Percentiles rank a stretch among this genome's conserved stretches.
Evolutionary conservation across 1,284 basidiomycete species (phyloP).

Genomic region (Athelia psychrophila): DNA sequence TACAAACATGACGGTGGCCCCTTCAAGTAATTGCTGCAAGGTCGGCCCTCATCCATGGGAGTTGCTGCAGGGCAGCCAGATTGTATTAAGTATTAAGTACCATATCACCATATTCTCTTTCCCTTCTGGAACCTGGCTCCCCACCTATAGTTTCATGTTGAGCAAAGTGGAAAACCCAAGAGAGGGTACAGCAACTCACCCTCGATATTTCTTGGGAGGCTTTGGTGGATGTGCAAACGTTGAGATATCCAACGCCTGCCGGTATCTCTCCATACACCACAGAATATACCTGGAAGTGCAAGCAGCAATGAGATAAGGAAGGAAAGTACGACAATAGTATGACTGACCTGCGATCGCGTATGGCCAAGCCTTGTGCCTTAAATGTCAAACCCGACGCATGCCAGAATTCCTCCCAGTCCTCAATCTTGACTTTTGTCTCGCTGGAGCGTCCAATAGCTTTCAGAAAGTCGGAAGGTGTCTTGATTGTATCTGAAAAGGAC

Average conservation of each 20-base stretch:
- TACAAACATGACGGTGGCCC: no score
- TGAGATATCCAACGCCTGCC: slow-evolving; percentile 49
- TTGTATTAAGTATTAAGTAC: no score
- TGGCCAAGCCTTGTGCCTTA: slow-evolving; percentile 61
- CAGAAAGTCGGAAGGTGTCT: slow-evolving; percentile 61
- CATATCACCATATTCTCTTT: background rate
- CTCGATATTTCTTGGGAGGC: slow-evolving; percentile 74
- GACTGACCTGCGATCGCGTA: slow-evolving; percentile 65
- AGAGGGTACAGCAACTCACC: slow-evolving; percentile 44
- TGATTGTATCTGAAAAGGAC: slow-evolving; percentile 32
- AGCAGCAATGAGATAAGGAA: slow-evolving; percentile 4
- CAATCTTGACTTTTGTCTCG: slow-evolving; percentile 59
- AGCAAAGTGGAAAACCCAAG: background rate
- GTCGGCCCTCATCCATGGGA: no score
- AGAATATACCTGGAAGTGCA: slow-evolving; percentile 60
- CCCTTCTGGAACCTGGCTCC: background rate
- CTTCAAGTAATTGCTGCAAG: no score
- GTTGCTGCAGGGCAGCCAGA: no score
- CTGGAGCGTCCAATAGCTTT: slow-evolving; percentile 66
- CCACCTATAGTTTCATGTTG: background rate
- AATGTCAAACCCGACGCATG: slow-evolving; percentile 51
- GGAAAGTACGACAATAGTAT: background rate
- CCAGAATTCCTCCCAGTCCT: slow-evolving; percentile 72
- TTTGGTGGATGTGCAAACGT: slow-evolving; percentile 63
- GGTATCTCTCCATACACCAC: slow-evolving; percentile 81